Percentiles rank a stretch among this genome's conserved stretches.
Evolutionary conservation across 768 basidiomycete species (phyloP).

Genomic region (Auricularia sp.): DNA sequence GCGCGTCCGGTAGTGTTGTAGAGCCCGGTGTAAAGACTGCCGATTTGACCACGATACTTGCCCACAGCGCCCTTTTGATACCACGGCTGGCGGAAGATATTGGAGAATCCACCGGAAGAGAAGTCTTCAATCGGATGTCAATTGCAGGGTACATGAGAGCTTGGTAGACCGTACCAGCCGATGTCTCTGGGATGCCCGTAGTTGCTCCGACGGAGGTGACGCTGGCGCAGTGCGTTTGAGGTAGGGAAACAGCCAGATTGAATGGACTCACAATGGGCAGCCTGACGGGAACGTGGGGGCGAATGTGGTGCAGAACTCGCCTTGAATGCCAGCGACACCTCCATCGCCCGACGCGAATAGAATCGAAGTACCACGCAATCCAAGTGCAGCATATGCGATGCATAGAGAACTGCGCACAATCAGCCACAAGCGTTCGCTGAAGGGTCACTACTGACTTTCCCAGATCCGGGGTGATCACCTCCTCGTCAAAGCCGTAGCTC

Average conservation of each 20-base stretch:
- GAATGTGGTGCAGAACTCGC: constrained; percentile 9
- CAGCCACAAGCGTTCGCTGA: neutral
- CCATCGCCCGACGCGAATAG: constrained; percentile 16
- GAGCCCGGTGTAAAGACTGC: constrained; percentile 16
- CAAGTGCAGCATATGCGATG: constrained; percentile 19
- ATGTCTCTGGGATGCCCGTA: no score
- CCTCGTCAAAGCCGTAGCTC: constrained; percentile 6
- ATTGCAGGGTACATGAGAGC: constrained; percentile 11
- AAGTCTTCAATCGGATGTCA: constrained; percentile 21
- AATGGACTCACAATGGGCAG: constrained; percentile 5
- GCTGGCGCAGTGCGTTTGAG: constrained; percentile 9
- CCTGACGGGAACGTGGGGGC: constrained; percentile 13
- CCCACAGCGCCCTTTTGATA: constrained; percentile 17
- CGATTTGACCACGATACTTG: constrained; percentile 2
- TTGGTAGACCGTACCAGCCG: neutral
- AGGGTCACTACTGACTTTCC: constrained; percentile 1
- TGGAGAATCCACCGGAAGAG: constrained; percentile 21
- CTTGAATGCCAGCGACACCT: constrained; percentile 11
- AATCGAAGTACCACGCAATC: constrained; percentile 7
- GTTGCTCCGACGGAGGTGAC: constrained; percentile 28
- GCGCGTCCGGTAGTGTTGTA: constrained; percentile 14
- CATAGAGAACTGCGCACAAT: constrained; percentile 25
- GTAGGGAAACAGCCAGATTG: neutral
- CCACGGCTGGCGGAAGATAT: constrained; percentile 16
- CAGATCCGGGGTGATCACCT: neutral